Conservation (phyloP, 257 asterid genomes). For the Orobanche coerulescens region DNA sequence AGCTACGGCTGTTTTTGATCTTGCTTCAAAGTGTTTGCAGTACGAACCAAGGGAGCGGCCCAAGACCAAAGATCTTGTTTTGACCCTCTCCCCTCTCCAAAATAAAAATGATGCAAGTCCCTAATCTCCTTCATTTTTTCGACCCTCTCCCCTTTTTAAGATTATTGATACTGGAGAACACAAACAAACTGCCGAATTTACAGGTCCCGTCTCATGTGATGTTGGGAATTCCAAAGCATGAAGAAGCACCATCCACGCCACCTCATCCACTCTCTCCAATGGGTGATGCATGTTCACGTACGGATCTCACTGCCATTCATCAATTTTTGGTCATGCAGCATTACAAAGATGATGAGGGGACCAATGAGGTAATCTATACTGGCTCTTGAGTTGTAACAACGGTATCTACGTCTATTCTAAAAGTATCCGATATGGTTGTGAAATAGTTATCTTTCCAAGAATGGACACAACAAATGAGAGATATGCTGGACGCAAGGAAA, state of each 20-base stretch:
- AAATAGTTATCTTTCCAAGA: slow-evolving; percentile 92
- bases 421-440: slow-evolving; percentile 13
- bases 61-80: slow-evolving; percentile 73
- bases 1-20: slow-evolving; percentile 90
- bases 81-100: slow-evolving; percentile 76
- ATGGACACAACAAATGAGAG: slow-evolving; percentile 99
- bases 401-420: slow-evolving; percentile 13
- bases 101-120: slow-evolving; percentile 69
- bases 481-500: slow-evolving; percentile 89
- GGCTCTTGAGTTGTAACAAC: slow-evolving; percentile 12
- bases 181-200: slow-evolving; percentile 13
- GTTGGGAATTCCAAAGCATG: slow-evolving; percentile 83
- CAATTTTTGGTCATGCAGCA: slow-evolving; percentile 84
- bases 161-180: background rate
- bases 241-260: slow-evolving; percentile 84
- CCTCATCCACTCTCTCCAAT: slow-evolving; percentile 91
- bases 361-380: slow-evolving; percentile 65
- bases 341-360: slow-evolving; percentile 89
- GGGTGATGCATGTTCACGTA: slow-evolving; percentile 94
- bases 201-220: slow-evolving; percentile 87
- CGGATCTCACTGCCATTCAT: slow-evolving; percentile 97
- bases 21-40: slow-evolving; percentile 90
- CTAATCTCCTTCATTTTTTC: slow-evolving; percentile 13
- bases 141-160: too few species aligned
- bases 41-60: slow-evolving; percentile 98